phyloP scores from a whole-genome alignment of 805 yeast genomes.

The Saccharomyces kudriavzevii region DNA sequence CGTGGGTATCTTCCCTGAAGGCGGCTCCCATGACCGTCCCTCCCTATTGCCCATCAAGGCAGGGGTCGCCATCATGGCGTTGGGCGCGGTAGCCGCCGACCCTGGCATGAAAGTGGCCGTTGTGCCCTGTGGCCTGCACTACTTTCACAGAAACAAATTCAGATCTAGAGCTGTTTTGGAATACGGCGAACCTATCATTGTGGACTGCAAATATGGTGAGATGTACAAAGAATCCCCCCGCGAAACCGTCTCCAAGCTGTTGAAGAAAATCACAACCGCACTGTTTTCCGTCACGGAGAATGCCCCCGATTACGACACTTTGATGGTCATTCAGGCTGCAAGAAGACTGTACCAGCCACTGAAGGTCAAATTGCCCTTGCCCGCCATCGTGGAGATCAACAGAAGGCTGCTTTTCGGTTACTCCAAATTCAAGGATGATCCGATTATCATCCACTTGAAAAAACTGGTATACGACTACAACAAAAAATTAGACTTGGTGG shows the following conservation, averaged over 20 bases:
- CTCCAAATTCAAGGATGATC: slow-evolving; percentile 64
- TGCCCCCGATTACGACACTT: slow-evolving; percentile 85
- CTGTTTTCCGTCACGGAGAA: slow-evolving; percentile 85
- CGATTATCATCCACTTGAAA: slow-evolving; percentile 54
- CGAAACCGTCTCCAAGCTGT: slow-evolving; percentile 63
- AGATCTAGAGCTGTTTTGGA: slow-evolving; percentile 90
- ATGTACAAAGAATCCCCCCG: slow-evolving; percentile 60
- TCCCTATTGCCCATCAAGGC: slow-evolving; percentile 88
- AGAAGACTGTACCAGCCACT: slow-evolving; percentile 71
- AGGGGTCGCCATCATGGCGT: slow-evolving; percentile 96
- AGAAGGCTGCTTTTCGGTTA: slow-evolving; percentile 81
- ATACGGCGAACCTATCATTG: slow-evolving; percentile 79
- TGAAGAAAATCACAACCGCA: slow-evolving; percentile 67
- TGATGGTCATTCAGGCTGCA: slow-evolving; percentile 91
- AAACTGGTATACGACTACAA: slow-evolving; percentile 63
- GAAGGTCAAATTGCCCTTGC: slow-evolving; percentile 58
- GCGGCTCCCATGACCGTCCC: slow-evolving; percentile 95
- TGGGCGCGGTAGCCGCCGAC: slow-evolving; percentile 79
- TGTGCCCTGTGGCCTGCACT: slow-evolving; percentile 94
- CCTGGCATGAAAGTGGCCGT: slow-evolving; percentile 71
- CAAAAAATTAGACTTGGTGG: slow-evolving; percentile 51
- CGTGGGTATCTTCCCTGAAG: slow-evolving; percentile 93
- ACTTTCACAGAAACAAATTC: slow-evolving; percentile 89
- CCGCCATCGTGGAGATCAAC: slow-evolving; percentile 79
- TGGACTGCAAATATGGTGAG: slow-evolving; percentile 51